phyloP scores from a whole-genome alignment of 2,329 filamentous ascomycete species.

The Apiospora sp. region DNA sequence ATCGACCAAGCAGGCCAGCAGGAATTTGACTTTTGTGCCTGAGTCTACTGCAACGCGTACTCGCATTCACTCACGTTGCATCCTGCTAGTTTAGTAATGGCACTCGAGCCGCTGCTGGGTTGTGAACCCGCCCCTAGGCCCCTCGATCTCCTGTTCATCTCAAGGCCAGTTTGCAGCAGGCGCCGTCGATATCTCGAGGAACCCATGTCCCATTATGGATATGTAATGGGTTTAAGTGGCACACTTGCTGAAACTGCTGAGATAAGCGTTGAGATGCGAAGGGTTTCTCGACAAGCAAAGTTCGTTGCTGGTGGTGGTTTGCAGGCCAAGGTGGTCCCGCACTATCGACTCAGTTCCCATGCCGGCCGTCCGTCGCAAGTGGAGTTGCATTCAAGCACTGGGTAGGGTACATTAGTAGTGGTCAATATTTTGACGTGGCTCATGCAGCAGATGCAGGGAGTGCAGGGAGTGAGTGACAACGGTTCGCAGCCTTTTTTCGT shows the following conservation, averaged over 20 bases:
- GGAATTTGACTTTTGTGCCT: not conserved
- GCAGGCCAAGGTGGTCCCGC: not conserved
- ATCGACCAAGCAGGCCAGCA: not conserved
- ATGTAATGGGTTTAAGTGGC: not conserved
- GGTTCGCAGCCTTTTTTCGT: not conserved
- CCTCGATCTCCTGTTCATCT: conserved; percentile 3
- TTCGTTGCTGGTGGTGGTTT: not conserved
- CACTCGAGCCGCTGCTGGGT: not conserved
- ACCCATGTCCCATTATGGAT: not conserved
- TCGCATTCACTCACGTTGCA: not conserved
- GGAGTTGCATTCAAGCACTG: not conserved
- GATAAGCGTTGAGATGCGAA: not conserved
- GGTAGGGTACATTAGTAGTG: conserved; percentile 3
- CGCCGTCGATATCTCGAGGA: not conserved
- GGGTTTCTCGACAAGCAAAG: not conserved
- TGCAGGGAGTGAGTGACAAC: not conserved
- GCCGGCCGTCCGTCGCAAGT: not conserved
- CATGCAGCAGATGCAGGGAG: not conserved
- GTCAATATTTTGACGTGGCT: not conserved
- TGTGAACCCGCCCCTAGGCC: not conserved
- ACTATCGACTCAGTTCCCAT: not conserved
- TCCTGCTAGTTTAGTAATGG: not conserved
- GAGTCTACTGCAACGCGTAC: not conserved
- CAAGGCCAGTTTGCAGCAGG: not conserved
- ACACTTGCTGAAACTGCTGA: not conserved